Base-by-base conservation (phyloP, 2,329 filamentous ascomycete genomes). In the Neonectria sp. region DNA sequence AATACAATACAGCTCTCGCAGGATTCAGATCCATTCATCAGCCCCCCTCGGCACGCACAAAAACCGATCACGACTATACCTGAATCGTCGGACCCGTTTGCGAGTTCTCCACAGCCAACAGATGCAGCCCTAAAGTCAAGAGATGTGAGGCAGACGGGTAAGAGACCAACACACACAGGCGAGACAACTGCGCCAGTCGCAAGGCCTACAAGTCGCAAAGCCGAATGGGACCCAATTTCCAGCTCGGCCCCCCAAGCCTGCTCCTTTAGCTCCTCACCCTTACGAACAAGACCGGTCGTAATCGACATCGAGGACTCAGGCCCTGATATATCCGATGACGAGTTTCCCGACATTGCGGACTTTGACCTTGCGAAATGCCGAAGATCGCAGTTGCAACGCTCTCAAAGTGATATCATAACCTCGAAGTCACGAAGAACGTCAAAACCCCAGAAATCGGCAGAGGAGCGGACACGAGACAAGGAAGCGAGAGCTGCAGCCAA, bases 151-250 rank as follows among this genome's bases (percentile, higher is more conserved):
- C 17, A 37, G 1, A 35, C 29, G 37, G n/a, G n/a, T 27, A 29
- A 49, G 5, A 63, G 71, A 21, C 46, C 57, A 55, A 56, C 55
- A 8, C 67, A 61, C 25, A 60, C 64, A 17, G 25, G 59, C n/a
- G 56, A 57, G 25, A 51, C 56, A 15, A 49, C 56, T 12, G 48
- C 48, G 13, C 56, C 68, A 21, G 49, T 40, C 1, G 33, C 52
- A 6, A 69, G 68, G 17, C 60, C 46, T 9, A 37, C 55, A 4
- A 68, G 52, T 43, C 68, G 65, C 48, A 67, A 67, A 12, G 55
- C 73, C 3, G 76, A 78, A 0, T 86, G 84, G 85, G 85, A 87
- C 71, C 85, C 84, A 0, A 88, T 88, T 57, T 88, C 86, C 0
- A 88, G 86, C 73, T 88, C 85, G 1, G 85, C 85, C 4, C 86